Evolutionary conservation across 306 rosid species (phyloP), one percentile per base, ranked within the genome.

Genomic region (Quillaja saponaria): DNA sequence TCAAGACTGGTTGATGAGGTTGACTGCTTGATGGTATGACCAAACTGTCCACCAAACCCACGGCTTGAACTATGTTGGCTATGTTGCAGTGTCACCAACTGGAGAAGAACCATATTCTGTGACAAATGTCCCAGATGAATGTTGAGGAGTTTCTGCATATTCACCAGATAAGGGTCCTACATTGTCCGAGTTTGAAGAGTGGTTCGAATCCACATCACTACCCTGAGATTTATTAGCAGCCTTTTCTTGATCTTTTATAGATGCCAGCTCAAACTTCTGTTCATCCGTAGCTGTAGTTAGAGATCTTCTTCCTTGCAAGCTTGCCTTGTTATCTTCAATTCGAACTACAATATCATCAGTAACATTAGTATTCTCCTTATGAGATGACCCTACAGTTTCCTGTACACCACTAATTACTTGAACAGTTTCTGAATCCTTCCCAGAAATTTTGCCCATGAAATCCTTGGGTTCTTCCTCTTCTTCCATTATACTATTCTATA

Each of bases 381-480:
- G 71, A 59, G 73, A 74, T 39, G 72, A 63, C 49, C 66, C 74
- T 6, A 14, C 58, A 49, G 47, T 61, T 37, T 68, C 72, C 58
- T 71, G 66, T 76, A 66, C 71, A 55, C 59, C 70, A 34, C 80
- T 60, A 54, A 51, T 68, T 47, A 76, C 74, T 68, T 63, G 79
- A 33, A 41, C 64, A 55, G 18, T 59, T 13, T 72, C 74, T 35
- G 71, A 75, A 69, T 64, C 74, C 55, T 73, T 69, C 67, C 52
- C 67, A 38, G 82, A 78, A 55, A 49, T 52, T 71, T 58, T 77
- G 12, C 39, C 35, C 67, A 20, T 67, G 28, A 52, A 59, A 49
- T 74, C 85, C 71, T 75, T 80, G 15, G 71, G 63, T 58, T 89
- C 80, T 49, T 85, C 96, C 61, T 87, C 94, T 80, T 86, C 95